Percentiles rank a stretch among this genome's conserved stretches.
phyloP scores from a whole-genome alignment of 2,329 filamentous ascomycete genomes.

The Fusarium sp. region DNA sequence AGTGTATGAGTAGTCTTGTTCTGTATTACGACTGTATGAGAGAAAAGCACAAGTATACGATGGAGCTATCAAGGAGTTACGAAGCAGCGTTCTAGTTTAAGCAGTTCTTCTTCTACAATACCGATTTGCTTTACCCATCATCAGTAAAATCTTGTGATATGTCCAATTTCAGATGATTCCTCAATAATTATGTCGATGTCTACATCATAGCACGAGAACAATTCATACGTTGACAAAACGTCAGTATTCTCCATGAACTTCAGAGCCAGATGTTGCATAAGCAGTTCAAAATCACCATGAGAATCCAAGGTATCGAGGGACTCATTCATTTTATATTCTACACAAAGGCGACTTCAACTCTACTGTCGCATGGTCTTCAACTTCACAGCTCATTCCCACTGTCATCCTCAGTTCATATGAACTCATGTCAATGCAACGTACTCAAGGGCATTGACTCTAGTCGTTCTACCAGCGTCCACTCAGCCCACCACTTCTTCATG shows the following conservation, averaged over 20 bases:
- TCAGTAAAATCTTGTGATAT: not conserved
- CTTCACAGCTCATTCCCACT: not conserved
- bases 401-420: not conserved
- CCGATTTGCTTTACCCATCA: not conserved
- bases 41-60: constrained; percentile 11
- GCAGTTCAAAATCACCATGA: not conserved
- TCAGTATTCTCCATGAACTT: not conserved
- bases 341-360: not conserved
- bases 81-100: not conserved
- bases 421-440: not conserved
- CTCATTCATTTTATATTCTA: not conserved
- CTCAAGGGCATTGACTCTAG: not conserved
- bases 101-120: constrained; percentile 11
- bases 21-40: constrained; percentile 26
- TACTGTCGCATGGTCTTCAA: not conserved
- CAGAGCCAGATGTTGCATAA: not conserved
- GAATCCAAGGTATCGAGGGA: not conserved
- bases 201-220: not conserved
- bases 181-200: not conserved
- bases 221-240: no score
- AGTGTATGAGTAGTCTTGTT: constrained; percentile 3
- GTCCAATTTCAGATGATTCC: not conserved
- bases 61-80: not conserved
- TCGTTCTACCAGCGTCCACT: not conserved
- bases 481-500: not conserved